Percentiles rank a stretch among this genome's conserved stretches.
phyloP scores from a whole-genome alignment of 2,329 filamentous ascomycete genomes.

The Penicillium polonicum region DNA sequence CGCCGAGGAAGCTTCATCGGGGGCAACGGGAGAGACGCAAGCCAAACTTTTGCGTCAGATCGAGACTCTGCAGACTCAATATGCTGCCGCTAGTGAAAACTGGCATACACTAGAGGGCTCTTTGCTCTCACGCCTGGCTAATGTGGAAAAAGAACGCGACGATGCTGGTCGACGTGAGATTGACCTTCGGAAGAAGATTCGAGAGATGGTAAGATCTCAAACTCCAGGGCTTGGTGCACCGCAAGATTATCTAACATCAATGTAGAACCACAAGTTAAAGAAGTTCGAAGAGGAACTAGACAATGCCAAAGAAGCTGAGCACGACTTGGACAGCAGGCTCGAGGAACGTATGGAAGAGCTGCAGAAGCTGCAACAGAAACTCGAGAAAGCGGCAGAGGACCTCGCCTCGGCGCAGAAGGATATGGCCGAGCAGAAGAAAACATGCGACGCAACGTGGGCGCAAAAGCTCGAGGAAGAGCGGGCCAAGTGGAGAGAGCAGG shows the following conservation, averaged over 20 bases:
- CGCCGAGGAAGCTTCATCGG: conserved; percentile 86
- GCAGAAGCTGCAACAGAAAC: conserved; percentile 44
- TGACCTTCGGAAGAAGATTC: conserved; percentile 83
- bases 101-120: conserved; percentile 96
- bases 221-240: not conserved
- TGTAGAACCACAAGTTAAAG: conserved; percentile 64
- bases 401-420: conserved; percentile 59
- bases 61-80: conserved; percentile 92
- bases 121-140: conserved; percentile 71
- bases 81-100: conserved; percentile 89
- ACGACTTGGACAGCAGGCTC: conserved; percentile 54
- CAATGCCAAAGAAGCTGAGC: conserved; percentile 49
- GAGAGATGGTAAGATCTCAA: conserved; percentile 67
- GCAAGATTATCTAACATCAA: conserved; percentile 6
- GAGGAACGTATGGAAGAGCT: conserved; percentile 64
- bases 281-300: conserved; percentile 82
- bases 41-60: conserved; percentile 90
- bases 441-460: conserved; percentile 56
- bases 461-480: conserved; percentile 66
- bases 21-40: conserved; percentile 76
- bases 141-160: conserved; percentile 85
- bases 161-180: conserved; percentile 79
- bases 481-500: conserved; percentile 56
- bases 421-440: conserved; percentile 59
- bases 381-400: conserved; percentile 57